These are phyloP conservation scores for Multifurca ochricompacta DNA, from an alignment of 768 basidiomycete species.

Conservation along the genomic window DNA sequence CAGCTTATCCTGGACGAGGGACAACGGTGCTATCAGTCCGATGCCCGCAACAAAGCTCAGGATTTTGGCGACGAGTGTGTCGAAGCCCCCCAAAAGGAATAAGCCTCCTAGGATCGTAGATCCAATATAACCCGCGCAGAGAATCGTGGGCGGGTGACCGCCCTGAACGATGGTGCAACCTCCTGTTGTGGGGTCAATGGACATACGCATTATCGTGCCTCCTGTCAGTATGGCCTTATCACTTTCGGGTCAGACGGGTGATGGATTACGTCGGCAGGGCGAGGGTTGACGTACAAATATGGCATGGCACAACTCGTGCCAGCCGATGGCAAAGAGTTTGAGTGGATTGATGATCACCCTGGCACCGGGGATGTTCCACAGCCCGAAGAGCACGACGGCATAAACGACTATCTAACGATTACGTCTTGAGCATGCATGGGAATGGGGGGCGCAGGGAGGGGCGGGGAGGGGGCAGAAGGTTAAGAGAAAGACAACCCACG, in stretches of 20 bases:
- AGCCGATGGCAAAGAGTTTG: slow-evolving; percentile 82
- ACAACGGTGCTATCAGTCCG: slow-evolving; percentile 77
- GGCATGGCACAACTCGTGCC: slow-evolving; percentile 85
- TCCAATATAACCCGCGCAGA: slow-evolving; percentile 76
- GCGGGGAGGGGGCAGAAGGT: not conserved
- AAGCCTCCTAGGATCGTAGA: slow-evolving; percentile 75
- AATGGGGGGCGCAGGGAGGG: too few species aligned
- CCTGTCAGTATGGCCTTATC: slow-evolving; percentile 80
- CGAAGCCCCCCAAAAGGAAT: slow-evolving; percentile 80
- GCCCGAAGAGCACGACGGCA: slow-evolving; percentile 77
- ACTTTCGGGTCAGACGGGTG: not conserved
- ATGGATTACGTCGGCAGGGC: not conserved
- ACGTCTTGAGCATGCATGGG: slow-evolving; percentile 4
- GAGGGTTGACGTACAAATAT: slow-evolving; percentile 44
- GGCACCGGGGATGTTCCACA: slow-evolving; percentile 81
- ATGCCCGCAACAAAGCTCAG: slow-evolving; percentile 86
- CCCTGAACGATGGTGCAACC: slow-evolving; percentile 73
- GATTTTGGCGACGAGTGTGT: slow-evolving; percentile 86
- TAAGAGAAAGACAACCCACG: slow-evolving; percentile 34
- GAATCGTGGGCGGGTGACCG: slow-evolving; percentile 61
- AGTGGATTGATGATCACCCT: slow-evolving; percentile 75
- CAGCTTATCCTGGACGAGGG: slow-evolving; percentile 87
- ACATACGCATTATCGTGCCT: slow-evolving; percentile 68
- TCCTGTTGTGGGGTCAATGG: slow-evolving; percentile 78
- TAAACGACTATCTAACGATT: slow-evolving; percentile 64